Conservation (phyloP, 2,329 filamentous ascomycete species). For the Coleophoma crateriformis region DNA sequence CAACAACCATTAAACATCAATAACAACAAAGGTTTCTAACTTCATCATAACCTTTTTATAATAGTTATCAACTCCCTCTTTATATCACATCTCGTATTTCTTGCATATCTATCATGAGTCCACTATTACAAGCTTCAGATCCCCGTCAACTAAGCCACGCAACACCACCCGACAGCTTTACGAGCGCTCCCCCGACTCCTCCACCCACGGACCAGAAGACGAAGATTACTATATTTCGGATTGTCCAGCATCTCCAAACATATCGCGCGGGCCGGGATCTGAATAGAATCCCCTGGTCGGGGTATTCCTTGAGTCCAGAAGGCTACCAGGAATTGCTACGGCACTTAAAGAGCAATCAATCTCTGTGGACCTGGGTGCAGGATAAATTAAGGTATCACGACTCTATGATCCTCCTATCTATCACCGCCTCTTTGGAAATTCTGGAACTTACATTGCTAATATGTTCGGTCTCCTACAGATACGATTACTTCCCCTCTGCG, state of each 20-base stretch:
- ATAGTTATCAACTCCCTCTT: no score
- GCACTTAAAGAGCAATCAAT: conserved; percentile 8
- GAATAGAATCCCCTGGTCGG: conserved; percentile 6
- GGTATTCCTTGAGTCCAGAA: conserved; percentile 5
- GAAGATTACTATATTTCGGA: conserved; percentile 6
- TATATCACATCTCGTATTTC: no score
- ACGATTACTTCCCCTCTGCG: conserved; percentile 14
- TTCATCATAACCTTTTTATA: no score
- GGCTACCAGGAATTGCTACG: conserved; percentile 10
- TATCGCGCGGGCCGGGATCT: conserved; percentile 4
- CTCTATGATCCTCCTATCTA: no score
- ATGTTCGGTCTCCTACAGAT: background rate
- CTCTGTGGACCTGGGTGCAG: conserved; percentile 10
- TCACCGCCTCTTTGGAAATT: no score
- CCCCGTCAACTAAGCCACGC: no score
- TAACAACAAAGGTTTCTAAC: no score
- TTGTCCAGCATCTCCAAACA: conserved; percentile 8
- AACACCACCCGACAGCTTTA: conserved; percentile 13
- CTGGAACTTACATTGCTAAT: no score
- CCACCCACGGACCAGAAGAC: conserved; percentile 12
- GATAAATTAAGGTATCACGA: conserved; percentile 16
- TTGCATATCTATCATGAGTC: no score
- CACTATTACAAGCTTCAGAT: no score
- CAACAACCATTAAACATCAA: no score
- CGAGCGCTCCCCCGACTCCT: conserved; percentile 11